phyloP scores from a whole-genome alignment of 139 green algal genomes.

The Coelastrella sp. region DNA sequence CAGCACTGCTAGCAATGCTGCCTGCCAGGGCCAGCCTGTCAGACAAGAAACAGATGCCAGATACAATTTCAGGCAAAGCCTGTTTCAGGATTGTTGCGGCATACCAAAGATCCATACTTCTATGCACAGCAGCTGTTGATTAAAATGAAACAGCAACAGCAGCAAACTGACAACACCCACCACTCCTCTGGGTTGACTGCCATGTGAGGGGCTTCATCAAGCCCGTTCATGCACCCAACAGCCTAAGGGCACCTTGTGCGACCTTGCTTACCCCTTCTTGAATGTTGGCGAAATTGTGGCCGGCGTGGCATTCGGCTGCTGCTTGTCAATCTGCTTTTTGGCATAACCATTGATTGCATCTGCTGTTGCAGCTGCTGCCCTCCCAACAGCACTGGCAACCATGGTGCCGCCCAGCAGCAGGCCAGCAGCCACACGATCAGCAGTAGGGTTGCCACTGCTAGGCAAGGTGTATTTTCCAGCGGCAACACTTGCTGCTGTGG shows the following conservation, averaged over 20 bases:
- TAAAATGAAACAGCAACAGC: no score
- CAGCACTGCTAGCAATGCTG: constrained; percentile 27
- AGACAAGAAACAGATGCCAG: not conserved
- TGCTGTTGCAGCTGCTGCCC: constrained; percentile 22
- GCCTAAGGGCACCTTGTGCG: no score
- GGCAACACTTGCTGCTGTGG: not conserved
- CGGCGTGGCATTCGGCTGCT: not conserved
- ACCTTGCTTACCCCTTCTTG: constrained; percentile 18
- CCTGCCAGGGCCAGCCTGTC: constrained; percentile 23
- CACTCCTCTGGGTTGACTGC: no score
- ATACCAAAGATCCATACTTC: no score
- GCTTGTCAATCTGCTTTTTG: constrained; percentile 9
- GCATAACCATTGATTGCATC: constrained; percentile 26
- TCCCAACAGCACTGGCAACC: constrained; percentile 18
- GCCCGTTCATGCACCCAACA: no score
- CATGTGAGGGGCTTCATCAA: no score
- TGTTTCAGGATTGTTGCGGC: no score
- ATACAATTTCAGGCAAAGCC: not conserved
- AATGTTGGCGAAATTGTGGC: constrained; percentile 38
- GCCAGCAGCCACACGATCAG: constrained; percentile 32
- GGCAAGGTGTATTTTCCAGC: constrained; percentile 11
- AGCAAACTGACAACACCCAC: no score
- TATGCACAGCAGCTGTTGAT: no score
- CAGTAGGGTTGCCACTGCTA: constrained; percentile 12
- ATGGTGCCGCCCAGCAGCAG: not conserved